Evolutionary conservation across 768 basidiomycete species (phyloP).

Genomic region (Tubosaeta brunneosetosa): DNA sequence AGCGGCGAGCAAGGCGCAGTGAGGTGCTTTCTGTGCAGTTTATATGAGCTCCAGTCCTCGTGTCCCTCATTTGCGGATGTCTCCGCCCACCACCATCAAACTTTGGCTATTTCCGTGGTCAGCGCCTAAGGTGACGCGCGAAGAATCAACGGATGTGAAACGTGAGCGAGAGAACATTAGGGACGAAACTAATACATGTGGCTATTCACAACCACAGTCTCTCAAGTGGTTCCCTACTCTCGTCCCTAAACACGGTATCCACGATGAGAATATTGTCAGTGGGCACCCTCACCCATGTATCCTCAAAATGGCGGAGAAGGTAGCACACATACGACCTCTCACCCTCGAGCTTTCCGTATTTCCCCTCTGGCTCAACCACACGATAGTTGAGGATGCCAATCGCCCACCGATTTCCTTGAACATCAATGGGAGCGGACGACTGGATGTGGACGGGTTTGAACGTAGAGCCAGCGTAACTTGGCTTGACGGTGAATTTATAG

Average conservation of each 20-base stretch:
- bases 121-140: too few species aligned
- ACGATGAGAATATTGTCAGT: slow-evolving; percentile 13
- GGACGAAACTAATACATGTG: not conserved
- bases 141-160: too few species aligned
- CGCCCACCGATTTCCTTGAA: slow-evolving; percentile 6
- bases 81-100: not conserved
- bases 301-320: slow-evolving; percentile 8
- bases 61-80: not conserved
- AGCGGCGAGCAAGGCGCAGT: too few species aligned
- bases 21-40: not conserved
- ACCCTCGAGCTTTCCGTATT: slow-evolving; percentile 9
- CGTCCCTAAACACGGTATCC: slow-evolving; percentile 9
- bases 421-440: not conserved
- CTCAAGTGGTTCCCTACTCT: slow-evolving; percentile 8
- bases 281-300: slow-evolving; percentile 10
- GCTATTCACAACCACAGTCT: slow-evolving; percentile 29
- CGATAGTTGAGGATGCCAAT: slow-evolving; percentile 14
- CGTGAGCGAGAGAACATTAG: not conserved
- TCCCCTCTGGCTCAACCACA: slow-evolving; percentile 7
- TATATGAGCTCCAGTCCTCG: not conserved
- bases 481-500: slow-evolving; percentile 10
- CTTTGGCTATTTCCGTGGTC: not conserved
- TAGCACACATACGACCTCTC: slow-evolving; percentile 10
- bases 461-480: slow-evolving; percentile 3
- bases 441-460: slow-evolving; percentile 2